A percentile compares a stretch with the other conserved stretches of the same genome.
These are phyloP conservation scores for Carpinus fangiana DNA, from an alignment of 306 rosid genomes.

Conservation along the genomic window DNA sequence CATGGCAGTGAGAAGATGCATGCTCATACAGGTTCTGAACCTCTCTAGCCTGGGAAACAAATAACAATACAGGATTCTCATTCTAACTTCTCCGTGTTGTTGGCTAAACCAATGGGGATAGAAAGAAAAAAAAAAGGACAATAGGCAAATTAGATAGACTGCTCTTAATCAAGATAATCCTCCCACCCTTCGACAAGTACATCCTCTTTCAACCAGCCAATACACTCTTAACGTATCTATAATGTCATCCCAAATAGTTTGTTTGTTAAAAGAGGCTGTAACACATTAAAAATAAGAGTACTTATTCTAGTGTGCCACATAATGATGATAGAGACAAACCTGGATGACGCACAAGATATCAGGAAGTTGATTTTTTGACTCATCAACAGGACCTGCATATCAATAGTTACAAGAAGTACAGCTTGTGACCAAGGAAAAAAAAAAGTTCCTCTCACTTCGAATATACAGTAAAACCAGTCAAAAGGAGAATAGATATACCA, in stretches of 20 bases:
- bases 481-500: conserved; percentile 54
- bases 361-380: conserved; percentile 88
- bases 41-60: not conserved
- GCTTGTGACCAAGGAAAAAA: conserved; percentile 13
- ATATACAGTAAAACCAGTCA: conserved; percentile 2
- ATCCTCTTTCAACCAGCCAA: too few relatives aligned
- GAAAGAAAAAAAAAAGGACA: too few relatives aligned
- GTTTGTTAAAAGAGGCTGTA: not conserved
- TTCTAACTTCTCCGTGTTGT: too few relatives aligned
- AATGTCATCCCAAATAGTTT: too few relatives aligned
- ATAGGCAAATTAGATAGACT: too few relatives aligned
- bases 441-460: conserved; percentile 1
- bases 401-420: conserved; percentile 29
- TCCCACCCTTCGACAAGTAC: too few relatives aligned
- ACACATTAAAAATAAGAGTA: not conserved
- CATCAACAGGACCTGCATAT: conserved; percentile 87
- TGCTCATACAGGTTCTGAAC: not conserved
- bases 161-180: too few relatives aligned
- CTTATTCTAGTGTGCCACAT: conserved; percentile 4
- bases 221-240: too few relatives aligned
- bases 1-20: not conserved
- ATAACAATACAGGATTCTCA: not conserved
- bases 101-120: too few relatives aligned
- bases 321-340: conserved; percentile 47
- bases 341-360: conserved; percentile 96